Evolutionary conservation across 495 filamentous ascomycete genomes (phyloP), one percentile per base, ranked within the genome.

Genomic region (Neurospora tetrasperma): DNA sequence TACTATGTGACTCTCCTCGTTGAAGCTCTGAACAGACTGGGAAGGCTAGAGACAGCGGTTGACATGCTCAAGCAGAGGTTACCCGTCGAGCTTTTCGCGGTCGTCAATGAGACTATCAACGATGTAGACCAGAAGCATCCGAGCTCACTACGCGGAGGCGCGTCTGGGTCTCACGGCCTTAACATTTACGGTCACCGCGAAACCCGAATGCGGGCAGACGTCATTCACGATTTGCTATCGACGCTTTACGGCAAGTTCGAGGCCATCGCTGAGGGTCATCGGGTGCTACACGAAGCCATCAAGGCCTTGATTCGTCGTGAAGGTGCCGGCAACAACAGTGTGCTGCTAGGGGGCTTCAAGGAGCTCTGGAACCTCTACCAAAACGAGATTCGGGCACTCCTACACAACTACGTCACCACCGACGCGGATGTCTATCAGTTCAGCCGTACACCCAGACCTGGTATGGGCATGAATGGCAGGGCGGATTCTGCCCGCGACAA

Each of bases 351-450:
- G 71, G 91, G 93, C 42, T 97, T 98, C 78, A 92, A 92, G 73
- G 94, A 97, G 81, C 83, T 98, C 70, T 99, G 96, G 96, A 96
- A 97, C 74, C 85, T 99, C 66, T 90, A 87, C 79, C 81, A 85
- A 46, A 82, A 84, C 69, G 82, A 92, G 87, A 97, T 99, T 76
- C 90, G 94, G 41, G 96, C 94, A 3, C 84, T 98, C 23, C 84
- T 99, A 73, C 96, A 99, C 80, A 96, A 98, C 80, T 98, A 99
- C 77, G 87, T 99, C 72, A 95, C 96, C 5, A 96, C 93, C n/a
- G 94, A 95, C 76, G 94, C 92, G 42, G 91, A 94, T 74, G 84
- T 89, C 23, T 88, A 88, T 70, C 86, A 87, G 74, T 88, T 84
- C 77, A 82, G 79, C 71, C 82, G 80, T 8, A 82, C 84, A n/a